Evolutionary conservation across 805 yeast species (phyloP), one percentile per base, ranked within the genome.

Genomic region (Metschnikowia arizonensis): DNA sequence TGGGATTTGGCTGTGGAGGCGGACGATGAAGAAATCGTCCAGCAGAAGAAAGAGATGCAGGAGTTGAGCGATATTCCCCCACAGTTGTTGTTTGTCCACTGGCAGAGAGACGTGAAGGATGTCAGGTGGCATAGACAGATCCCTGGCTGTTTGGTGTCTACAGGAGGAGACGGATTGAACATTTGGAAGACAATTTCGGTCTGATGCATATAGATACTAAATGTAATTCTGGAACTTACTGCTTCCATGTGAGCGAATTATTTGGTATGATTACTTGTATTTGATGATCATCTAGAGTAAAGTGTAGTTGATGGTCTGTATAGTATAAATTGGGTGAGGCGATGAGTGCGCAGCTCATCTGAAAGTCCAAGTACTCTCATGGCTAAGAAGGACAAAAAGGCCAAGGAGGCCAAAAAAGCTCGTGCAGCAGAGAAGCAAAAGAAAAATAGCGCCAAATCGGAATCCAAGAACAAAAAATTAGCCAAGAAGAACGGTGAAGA

Each of bases 1-100:
- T 93, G 99, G 99, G 99, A 93, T 71, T 76, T 93, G 63, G 91
- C 97, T 10, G 99, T 93, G 12, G 99, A 93, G 70, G 98, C 98
- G 3, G 99, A 54, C 65, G 98, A 93, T 62, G 98, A 91, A 62
- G 99, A 91, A 67, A 85, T 91, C 54, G 81, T 86, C 47, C 85
- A 84, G 60, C 97, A 91, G 68, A 78, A 81, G 56, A 77, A 80
- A 46, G 93, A 85, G 57, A 78, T 82, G 33, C 77, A 78, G 55
- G 97, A 90, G 57, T 72, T 93, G 54, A 83, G 82, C 54, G 95
- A 85, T 58, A 87, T 91, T 52, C 99, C 99, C 14, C 93, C 98
- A 18, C 99, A 93, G 67, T 75, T 93, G 58, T 72, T 93, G 63
- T 93, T 93, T 69, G 96, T 91, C 36, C 99, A 93, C 65, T 93